Base-by-base conservation (phyloP, 257 asterid species). In the Ehretia macrophylla region DNA sequence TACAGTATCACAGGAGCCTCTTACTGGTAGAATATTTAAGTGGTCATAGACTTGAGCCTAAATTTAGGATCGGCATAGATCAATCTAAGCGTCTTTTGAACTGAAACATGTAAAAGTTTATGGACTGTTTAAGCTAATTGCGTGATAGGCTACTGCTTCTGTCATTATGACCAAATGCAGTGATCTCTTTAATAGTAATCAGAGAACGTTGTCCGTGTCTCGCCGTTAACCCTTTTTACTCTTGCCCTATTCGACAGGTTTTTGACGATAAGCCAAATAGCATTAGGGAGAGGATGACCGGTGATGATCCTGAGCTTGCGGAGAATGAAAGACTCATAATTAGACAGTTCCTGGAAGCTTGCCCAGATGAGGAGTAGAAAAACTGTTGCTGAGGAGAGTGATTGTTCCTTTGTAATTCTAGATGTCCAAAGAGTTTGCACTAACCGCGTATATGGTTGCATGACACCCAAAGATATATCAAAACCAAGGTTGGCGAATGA, bases 261-360 rank as follows among this genome's bases (percentile, higher is more conserved):
- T 53, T 56, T 1, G 85, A 66, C 44, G 74, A 77, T 21, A 51
- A 73, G 51, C 74, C 90, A 9, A 67, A 65, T 53, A 78, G 83
- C 78, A 63, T 35, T 18, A 72, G 47, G 62, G 77, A 58, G 50
- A 81, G 95, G 80, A 40, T 92, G 68, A 57, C 68, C 1, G 73
- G 81, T 6, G 96, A 86, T 17, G 91, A 84, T 39, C 95, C 95
- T 45, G 51, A 68, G 54, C 95, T 88, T 65, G 73, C 95, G 1
- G 59, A 64, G 47, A 35, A 70, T 10, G 99, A 88, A 63, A 83
- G 94, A 39, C 53, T 72, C 62, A 51, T 53, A 50, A 81, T 88
- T 21, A 64, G 73, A 49, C 84, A 77, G 73, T 92, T 83, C 73
- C 90, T 92, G 32, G 79, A 86, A 52, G 75, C 80, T 70, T 79